Percentiles rank a stretch among this genome's conserved stretches.
phyloP scores from a whole-genome alignment of 106 monocot species.

The Agapanthus africanus region DNA sequence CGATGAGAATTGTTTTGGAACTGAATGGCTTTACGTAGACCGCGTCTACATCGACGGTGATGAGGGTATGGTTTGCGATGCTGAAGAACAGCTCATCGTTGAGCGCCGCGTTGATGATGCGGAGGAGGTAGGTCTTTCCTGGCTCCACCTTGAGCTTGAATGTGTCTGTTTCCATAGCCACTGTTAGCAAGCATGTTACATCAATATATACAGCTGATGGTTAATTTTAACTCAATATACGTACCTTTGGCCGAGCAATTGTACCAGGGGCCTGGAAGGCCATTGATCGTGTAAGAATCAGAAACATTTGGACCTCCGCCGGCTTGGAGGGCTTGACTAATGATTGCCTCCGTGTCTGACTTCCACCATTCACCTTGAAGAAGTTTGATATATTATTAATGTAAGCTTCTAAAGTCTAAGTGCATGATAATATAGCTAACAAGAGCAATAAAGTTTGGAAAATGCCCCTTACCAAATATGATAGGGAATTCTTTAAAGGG shows the following conservation, averaged over 20 bases:
- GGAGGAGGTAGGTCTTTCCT: conserved; percentile 41
- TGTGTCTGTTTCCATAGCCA: conserved; percentile 22
- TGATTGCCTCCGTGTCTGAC: conserved; percentile 10
- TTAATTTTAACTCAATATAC: too few species aligned
- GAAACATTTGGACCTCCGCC: conserved; percentile 13
- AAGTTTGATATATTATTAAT: too few species aligned
- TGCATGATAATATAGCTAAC: background rate
- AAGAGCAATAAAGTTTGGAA: background rate
- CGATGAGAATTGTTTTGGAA: conserved; percentile 26
- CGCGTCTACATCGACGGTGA: conserved; percentile 44
- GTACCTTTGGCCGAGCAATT: conserved; percentile 3
- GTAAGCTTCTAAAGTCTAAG: background rate
- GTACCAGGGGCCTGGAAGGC: conserved; percentile 7
- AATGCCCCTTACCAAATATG: conserved; percentile 25
- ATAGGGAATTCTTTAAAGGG: conserved; percentile 48
- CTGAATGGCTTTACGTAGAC: conserved; percentile 45
- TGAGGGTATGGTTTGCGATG: conserved; percentile 53
- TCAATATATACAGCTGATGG: background rate
- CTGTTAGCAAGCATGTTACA: background rate
- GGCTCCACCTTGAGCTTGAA: conserved; percentile 53
- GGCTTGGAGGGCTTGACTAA: background rate
- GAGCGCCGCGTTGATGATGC: conserved; percentile 55
- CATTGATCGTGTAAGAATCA: conserved; percentile 17
- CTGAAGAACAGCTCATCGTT: conserved; percentile 66
- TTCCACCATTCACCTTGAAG: conserved; percentile 23